phyloP scores from a whole-genome alignment of 2,329 filamentous ascomycete species.

The Hansfordia pulvinata region DNA sequence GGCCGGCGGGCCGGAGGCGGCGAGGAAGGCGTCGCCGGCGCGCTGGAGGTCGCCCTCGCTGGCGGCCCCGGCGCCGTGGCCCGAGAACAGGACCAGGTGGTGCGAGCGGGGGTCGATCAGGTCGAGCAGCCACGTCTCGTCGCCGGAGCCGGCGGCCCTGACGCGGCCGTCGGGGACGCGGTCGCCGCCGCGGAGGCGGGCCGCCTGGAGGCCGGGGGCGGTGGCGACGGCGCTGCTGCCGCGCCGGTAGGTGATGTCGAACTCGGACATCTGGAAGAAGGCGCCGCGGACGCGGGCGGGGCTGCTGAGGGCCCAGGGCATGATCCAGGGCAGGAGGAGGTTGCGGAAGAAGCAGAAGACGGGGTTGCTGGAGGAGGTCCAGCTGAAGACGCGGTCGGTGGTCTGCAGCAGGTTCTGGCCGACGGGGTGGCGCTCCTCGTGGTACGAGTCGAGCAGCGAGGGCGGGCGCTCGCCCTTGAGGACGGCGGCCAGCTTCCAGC shows the following conservation, averaged over 20 bases:
- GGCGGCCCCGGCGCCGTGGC: slow-evolving; percentile 4
- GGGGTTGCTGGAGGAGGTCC: slow-evolving; percentile 11
- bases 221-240: slow-evolving; percentile 18
- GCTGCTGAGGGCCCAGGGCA: slow-evolving; percentile 19
- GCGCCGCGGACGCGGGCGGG: slow-evolving; percentile 8
- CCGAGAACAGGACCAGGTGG: slow-evolving; percentile 14
- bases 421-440: slow-evolving; percentile 30
- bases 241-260: slow-evolving; percentile 24
- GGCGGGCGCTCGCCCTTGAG: slow-evolving; percentile 17
- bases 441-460: slow-evolving; percentile 30
- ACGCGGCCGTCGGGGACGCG: neutral
- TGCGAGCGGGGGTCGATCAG: slow-evolving; percentile 9
- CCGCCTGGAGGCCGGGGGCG: slow-evolving; percentile 8
- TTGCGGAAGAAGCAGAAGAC: slow-evolving; percentile 12
- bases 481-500: slow-evolving; percentile 34
- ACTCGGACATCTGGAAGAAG: slow-evolving; percentile 24
- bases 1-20: neutral
- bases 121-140: slow-evolving; percentile 11
- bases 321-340: slow-evolving; percentile 19
- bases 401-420: slow-evolving; percentile 25
- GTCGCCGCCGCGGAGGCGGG: neutral
- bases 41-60: slow-evolving; percentile 7
- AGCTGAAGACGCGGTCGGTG: slow-evolving; percentile 24
- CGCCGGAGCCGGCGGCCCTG: slow-evolving; percentile 2
- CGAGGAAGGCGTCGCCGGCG: slow-evolving; percentile 7